Percentiles rank a stretch among this genome's conserved stretches.
These are phyloP conservation scores for Fagus crenata DNA, from an alignment of 306 rosid genomes.

Conservation along the genomic window DNA sequence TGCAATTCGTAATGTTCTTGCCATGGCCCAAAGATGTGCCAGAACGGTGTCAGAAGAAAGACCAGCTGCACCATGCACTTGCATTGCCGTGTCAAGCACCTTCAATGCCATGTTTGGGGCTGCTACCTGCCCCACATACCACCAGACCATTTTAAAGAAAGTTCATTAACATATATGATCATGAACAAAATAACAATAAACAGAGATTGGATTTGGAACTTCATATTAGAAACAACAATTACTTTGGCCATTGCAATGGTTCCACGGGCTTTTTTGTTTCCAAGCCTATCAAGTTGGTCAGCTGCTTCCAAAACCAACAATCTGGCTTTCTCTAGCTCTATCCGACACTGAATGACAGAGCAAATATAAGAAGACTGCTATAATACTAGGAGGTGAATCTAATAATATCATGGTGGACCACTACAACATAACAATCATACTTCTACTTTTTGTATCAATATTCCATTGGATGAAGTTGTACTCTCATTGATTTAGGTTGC, in stretches of 20 bases:
- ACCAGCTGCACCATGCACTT: slow-evolving; percentile 96
- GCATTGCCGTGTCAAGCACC: slow-evolving; percentile 94
- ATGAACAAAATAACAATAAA: slow-evolving; percentile 11
- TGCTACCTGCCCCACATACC: slow-evolving; percentile 63
- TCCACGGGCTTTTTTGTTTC: slow-evolving; percentile 88
- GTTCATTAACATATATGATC: neutral
- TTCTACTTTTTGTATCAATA: neutral
- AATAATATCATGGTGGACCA: neutral
- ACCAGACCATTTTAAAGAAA: slow-evolving; percentile 18
- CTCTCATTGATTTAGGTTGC: neutral
- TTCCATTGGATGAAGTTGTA: too few species aligned
- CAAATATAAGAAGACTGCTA: slow-evolving; percentile 1
- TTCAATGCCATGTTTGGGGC: slow-evolving; percentile 86
- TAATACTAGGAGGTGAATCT: neutral
- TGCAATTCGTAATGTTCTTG: slow-evolving; percentile 87
- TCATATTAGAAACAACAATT: slow-evolving; percentile 22
- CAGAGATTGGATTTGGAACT: neutral
- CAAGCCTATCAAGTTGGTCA: slow-evolving; percentile 82
- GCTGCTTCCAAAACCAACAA: slow-evolving; percentile 92
- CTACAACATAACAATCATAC: neutral
- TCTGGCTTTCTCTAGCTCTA: slow-evolving; percentile 77
- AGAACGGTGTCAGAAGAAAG: slow-evolving; percentile 81
- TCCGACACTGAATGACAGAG: slow-evolving; percentile 66
- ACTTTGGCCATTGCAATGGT: slow-evolving; percentile 95
- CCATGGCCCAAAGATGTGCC: slow-evolving; percentile 88